These are phyloP conservation scores for Hyphodiscus sp. DNA, from an alignment of 2,329 filamentous ascomycete genomes.

Conservation along the genomic window DNA sequence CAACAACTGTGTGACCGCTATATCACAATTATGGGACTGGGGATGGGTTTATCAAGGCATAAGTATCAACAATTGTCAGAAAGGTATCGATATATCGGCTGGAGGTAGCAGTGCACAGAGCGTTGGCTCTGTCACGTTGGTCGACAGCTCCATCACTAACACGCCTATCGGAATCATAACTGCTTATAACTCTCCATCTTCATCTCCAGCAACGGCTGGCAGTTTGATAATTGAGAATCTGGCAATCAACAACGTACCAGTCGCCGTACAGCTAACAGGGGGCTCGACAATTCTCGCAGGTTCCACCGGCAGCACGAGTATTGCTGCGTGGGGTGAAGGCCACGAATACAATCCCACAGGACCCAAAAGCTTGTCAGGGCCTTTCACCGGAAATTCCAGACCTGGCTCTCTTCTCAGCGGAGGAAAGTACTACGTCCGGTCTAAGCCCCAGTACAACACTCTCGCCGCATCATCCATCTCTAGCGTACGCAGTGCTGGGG, in stretches of 20 bases:
- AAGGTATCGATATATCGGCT: conserved; percentile 44
- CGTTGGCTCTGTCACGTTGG: conserved; percentile 49
- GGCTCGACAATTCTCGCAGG: conserved; percentile 68
- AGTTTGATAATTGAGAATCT: conserved; percentile 82
- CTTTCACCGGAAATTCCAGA: conserved; percentile 35
- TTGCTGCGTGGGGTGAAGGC: conserved; percentile 72
- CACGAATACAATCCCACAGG: conserved; percentile 54
- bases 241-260: conserved; percentile 61
- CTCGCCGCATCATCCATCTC: conserved; percentile 33
- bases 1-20: conserved; percentile 42
- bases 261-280: conserved; percentile 58
- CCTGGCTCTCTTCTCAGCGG: conserved; percentile 38
- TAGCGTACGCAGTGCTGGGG: conserved; percentile 35
- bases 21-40: conserved; percentile 56
- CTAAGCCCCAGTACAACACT: conserved; percentile 47
- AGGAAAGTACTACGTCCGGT: conserved; percentile 41
- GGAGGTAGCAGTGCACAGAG: conserved; percentile 34
- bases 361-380: conserved; percentile 34
- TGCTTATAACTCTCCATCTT: background rate
- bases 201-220: conserved; percentile 52
- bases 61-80: conserved; percentile 44
- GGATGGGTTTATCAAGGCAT: conserved; percentile 49
- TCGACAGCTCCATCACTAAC: conserved; percentile 48
- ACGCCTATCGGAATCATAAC: conserved; percentile 40
- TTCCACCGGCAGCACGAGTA: conserved; percentile 52